Evolutionary conservation across 495 filamentous ascomycete genomes (phyloP).

Genomic region (Achaetomiella virescens): DNA sequence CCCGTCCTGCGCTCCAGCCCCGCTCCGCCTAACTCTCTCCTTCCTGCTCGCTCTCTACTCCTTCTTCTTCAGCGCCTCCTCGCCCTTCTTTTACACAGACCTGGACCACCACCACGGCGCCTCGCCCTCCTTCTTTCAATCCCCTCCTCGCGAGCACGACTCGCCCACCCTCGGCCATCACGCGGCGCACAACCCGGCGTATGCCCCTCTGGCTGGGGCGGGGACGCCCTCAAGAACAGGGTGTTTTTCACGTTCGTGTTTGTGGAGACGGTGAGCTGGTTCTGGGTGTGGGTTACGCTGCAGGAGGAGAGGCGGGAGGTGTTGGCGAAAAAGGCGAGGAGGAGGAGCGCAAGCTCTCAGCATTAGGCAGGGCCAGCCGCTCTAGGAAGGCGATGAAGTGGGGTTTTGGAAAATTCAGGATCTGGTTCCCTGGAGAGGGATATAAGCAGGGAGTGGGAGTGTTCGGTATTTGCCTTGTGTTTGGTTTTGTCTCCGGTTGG

Average conservation of each 20-base stretch:
- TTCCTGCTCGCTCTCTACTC: slow-evolving; percentile 49
- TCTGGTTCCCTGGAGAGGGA: too few relatives aligned
- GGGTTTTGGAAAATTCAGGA: background rate
- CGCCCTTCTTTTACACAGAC: slow-evolving; percentile 30
- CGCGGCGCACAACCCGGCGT: slow-evolving; percentile 5
- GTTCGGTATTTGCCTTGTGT: too few relatives aligned
- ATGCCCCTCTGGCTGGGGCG: slow-evolving; percentile 23
- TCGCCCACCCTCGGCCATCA: slow-evolving; percentile 25
- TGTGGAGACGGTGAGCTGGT: slow-evolving; percentile 79
- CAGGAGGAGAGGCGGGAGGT: slow-evolving; percentile 43
- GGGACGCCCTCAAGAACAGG: slow-evolving; percentile 65
- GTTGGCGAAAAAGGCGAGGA: slow-evolving; percentile 25
- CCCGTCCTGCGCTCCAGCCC: slow-evolving; percentile 43
- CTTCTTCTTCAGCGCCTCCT: slow-evolving; percentile 38
- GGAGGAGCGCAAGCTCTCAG: slow-evolving; percentile 20
- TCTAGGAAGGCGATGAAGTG: background rate
- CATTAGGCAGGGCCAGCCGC: background rate
- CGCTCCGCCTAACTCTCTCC: slow-evolving; percentile 58
- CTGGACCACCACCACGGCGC: background rate
- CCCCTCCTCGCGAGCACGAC: too few relatives aligned
- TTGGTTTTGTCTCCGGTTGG: background rate
- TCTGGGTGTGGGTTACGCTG: slow-evolving; percentile 65
- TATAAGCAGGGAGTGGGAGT: too few relatives aligned
- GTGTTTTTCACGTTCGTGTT: slow-evolving; percentile 80
- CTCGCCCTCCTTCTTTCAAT: background rate